Evolutionary conservation across 2,329 filamentous ascomycete species (phyloP).

Genomic region (Penicillium sclerotigenum): DNA sequence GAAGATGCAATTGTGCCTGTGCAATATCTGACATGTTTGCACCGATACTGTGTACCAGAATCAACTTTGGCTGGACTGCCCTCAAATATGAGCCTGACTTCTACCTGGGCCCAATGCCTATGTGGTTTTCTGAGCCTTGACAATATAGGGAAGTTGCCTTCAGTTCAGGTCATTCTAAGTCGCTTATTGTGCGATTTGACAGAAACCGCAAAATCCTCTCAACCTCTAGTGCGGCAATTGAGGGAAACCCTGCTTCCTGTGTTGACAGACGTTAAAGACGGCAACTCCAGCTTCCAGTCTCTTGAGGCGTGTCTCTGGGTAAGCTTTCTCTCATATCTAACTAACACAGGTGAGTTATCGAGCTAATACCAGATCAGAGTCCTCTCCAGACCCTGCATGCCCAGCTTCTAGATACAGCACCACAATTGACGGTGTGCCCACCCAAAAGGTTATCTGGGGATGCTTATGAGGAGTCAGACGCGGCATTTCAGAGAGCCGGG

Average conservation of each 20-base stretch:
- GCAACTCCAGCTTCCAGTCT: constrained; percentile 14
- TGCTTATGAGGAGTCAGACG: background rate
- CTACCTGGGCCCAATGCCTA: constrained; percentile 32
- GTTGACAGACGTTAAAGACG: constrained; percentile 24
- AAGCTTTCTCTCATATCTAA: constrained; percentile 3
- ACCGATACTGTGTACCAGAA: constrained; percentile 22
- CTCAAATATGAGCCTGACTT: constrained; percentile 29
- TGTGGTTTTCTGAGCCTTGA: constrained; percentile 29
- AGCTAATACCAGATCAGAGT: constrained; percentile 23
- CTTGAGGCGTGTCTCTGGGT: constrained; percentile 36
- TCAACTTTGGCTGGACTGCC: constrained; percentile 18
- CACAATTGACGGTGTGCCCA: background rate
- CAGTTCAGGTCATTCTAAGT: constrained; percentile 32
- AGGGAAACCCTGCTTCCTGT: constrained; percentile 27
- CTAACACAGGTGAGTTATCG: background rate
- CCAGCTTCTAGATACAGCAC: constrained; percentile 1
- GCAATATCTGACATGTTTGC: constrained; percentile 28
- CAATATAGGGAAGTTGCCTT: constrained; percentile 20
- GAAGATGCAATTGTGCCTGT: constrained; percentile 22
- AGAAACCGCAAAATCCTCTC: constrained; percentile 19
- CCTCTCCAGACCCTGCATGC: constrained; percentile 22
- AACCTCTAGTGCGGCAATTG: constrained; percentile 20
- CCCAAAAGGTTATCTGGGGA: background rate
- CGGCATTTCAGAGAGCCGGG: constrained; percentile 10
- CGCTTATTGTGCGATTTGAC: constrained; percentile 29